phyloP scores from a whole-genome alignment of 345 rosid species.

The Eucalyptus tenuipes region DNA sequence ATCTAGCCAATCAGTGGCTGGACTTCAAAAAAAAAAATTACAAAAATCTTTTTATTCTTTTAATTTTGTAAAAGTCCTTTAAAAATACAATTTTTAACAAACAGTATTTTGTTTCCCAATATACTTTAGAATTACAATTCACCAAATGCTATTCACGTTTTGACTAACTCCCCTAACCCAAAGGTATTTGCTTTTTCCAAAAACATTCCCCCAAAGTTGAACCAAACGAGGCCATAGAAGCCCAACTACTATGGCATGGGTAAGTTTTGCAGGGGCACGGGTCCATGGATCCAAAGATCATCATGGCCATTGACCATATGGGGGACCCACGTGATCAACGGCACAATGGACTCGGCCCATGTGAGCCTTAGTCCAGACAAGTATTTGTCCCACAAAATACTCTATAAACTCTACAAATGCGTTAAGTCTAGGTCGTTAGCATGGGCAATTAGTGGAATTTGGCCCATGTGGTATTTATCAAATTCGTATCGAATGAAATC shows the following conservation, averaged over 20 bases:
- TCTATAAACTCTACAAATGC: background rate
- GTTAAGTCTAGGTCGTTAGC: background rate
- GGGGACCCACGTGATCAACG: background rate
- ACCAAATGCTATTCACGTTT: too few species aligned
- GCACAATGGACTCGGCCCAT: rapidly evolving
- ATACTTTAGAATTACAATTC: too few species aligned
- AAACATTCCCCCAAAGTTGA: rapidly evolving
- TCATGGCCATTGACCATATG: background rate
- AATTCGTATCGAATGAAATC: background rate
- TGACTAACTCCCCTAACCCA: rapidly evolving
- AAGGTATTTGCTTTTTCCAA: too few species aligned
- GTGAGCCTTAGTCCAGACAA: background rate
- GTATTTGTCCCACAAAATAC: background rate
- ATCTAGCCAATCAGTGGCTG: rapidly evolving
- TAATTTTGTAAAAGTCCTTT: too few species aligned
- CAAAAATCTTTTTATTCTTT: too few species aligned
- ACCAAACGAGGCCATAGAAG: background rate
- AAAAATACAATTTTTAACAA: too few species aligned
- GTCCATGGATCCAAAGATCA: background rate
- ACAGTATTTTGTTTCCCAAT: too few species aligned
- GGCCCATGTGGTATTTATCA: background rate
- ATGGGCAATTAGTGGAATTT: background rate
- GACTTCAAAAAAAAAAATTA: too few species aligned
- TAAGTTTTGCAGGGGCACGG: background rate
- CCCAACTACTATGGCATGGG: background rate